Conservation (phyloP, 805 yeast species). For the Schwanniomyces pseudopolymorphus region DNA sequence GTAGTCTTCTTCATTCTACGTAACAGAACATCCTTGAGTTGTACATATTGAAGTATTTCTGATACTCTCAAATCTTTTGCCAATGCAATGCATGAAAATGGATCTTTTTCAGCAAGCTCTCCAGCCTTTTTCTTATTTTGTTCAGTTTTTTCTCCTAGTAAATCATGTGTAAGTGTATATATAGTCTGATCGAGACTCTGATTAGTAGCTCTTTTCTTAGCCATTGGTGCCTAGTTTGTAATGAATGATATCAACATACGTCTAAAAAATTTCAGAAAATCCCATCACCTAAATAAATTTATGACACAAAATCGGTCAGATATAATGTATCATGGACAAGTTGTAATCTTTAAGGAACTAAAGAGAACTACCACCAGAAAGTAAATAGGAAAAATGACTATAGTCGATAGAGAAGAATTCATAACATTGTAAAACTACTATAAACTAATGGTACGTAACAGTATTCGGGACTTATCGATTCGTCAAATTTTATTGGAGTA, state of each 20-base stretch:
- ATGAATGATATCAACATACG: neutral
- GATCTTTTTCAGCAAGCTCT: conserved; percentile 34
- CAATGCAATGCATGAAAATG: conserved; percentile 48
- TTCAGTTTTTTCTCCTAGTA: conserved; percentile 60
- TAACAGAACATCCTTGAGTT: conserved; percentile 63
- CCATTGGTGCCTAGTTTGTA: conserved; percentile 6
- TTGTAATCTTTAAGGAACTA: no score
- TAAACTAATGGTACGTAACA: no score
- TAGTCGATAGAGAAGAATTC: no score
- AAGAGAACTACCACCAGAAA: no score
- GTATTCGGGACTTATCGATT: no score
- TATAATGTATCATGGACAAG: no score
- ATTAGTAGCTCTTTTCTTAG: conserved; percentile 10
- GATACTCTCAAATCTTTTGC: conserved; percentile 56
- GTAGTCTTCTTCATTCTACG: conserved; percentile 65
- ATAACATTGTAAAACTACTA: no score
- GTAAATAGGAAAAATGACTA: no score
- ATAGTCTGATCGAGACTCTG: conserved; percentile 53
- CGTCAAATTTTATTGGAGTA: no score
- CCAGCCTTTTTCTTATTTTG: conserved; percentile 31
- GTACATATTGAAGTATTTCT: conserved; percentile 60
- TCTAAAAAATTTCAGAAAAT: neutral
- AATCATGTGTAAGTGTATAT: conserved; percentile 50
- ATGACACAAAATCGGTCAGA: neutral
- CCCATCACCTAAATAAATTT: neutral